Percentiles rank a stretch among this genome's conserved stretches.
Evolutionary conservation across 805 yeast genomes (phyloP).

Genomic region (Blastobotrys mokoenaii): DNA sequence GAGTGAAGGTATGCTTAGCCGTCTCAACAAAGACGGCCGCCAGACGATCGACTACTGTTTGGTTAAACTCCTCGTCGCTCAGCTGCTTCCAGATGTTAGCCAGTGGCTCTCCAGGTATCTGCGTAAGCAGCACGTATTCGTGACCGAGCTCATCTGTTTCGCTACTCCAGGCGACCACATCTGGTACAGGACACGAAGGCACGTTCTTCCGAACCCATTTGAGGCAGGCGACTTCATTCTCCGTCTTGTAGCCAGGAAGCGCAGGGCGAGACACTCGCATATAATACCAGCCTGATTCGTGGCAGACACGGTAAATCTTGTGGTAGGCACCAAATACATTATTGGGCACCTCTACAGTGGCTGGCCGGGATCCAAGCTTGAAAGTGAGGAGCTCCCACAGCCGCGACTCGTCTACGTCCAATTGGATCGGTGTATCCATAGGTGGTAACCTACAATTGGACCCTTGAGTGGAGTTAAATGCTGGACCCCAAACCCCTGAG

Average conservation of each 20-base stretch:
- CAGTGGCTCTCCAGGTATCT: neutral
- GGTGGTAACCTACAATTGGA: no score
- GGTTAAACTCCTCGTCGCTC: neutral
- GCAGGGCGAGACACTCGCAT: slow-evolving; percentile 1
- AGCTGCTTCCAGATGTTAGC: neutral
- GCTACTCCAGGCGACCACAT: neutral
- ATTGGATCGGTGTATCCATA: no score
- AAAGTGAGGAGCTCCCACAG: neutral
- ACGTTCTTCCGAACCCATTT: neutral
- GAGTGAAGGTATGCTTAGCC: neutral
- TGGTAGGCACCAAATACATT: neutral
- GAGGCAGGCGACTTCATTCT: neutral
- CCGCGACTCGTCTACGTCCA: neutral
- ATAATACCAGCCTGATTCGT: neutral
- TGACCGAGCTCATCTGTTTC: neutral
- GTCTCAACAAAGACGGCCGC: neutral
- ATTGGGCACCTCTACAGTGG: neutral
- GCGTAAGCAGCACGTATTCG: neutral
- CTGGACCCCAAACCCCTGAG: no score
- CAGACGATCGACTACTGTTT: neutral
- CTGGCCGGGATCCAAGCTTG: neutral
- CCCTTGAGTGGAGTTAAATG: no score
- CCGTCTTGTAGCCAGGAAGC: neutral
- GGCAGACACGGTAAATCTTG: neutral
- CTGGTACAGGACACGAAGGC: neutral